These are phyloP conservation scores for Catunica adiposa DNA, from an alignment of 2,329 filamentous ascomycete genomes.

Conservation along the genomic window DNA sequence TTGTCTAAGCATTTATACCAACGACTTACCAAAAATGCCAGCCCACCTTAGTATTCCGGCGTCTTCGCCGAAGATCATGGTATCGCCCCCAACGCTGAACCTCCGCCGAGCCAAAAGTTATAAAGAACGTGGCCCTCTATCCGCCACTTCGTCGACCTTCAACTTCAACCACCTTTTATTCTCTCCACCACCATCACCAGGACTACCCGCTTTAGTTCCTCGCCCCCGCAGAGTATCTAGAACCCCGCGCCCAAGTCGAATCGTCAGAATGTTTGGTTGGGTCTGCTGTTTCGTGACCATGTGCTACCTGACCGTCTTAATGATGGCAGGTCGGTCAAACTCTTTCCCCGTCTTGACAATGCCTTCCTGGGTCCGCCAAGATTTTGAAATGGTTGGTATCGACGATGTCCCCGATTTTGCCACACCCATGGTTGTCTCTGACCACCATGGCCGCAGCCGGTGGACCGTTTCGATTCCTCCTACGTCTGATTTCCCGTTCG, in stretches of 20 bases:
- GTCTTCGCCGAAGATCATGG: constrained; percentile 33
- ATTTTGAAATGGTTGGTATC: constrained; percentile 52
- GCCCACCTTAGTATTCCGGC: constrained; percentile 31
- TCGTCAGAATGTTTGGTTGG: constrained; percentile 40
- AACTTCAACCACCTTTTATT: constrained; percentile 51
- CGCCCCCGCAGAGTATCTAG: constrained; percentile 45
- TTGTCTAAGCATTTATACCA: constrained; percentile 2
- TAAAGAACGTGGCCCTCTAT: constrained; percentile 38
- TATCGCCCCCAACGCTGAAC: constrained; percentile 40
- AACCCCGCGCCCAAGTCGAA: constrained; percentile 39
- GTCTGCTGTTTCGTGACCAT: constrained; percentile 33
- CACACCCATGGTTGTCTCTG: constrained; percentile 53
- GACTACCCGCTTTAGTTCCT: constrained; percentile 50
- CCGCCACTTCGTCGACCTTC: constrained; percentile 45
- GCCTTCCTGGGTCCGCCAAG: constrained; percentile 21
- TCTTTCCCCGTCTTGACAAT: constrained; percentile 17
- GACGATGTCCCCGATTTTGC: constrained; percentile 53
- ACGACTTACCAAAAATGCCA: constrained; percentile 24
- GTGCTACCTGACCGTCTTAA: constrained; percentile 29
- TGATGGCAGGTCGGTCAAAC: constrained; percentile 19
- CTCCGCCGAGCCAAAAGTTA: constrained; percentile 43
- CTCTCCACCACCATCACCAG: constrained; percentile 53
- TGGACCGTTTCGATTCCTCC: constrained; percentile 74
- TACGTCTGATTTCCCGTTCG: constrained; percentile 48
- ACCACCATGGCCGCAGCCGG: constrained; percentile 44